A percentile compares a stretch with the other conserved stretches of the same genome.
phyloP scores from a whole-genome alignment of 2,329 filamentous ascomycete genomes.

The Ascochyta rabiei region DNA sequence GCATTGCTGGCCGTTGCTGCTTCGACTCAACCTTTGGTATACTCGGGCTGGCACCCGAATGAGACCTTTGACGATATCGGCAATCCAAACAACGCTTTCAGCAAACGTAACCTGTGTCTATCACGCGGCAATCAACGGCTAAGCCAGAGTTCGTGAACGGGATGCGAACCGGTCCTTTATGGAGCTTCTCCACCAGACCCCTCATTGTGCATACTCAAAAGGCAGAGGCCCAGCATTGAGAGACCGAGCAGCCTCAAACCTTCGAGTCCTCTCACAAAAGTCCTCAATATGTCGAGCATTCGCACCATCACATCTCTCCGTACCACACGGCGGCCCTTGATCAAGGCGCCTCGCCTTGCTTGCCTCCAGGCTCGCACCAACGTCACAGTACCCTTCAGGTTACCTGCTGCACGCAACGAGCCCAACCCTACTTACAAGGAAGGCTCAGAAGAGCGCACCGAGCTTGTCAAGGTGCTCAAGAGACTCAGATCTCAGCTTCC shows the following conservation, averaged over 20 bases:
- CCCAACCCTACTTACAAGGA: constrained; percentile 39
- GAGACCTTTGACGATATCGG: constrained; percentile 4
- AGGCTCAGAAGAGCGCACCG: constrained; percentile 33
- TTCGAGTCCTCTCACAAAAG: constrained; percentile 3
- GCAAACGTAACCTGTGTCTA: constrained; percentile 6
- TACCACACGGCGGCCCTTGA: constrained; percentile 19
- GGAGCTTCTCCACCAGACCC: constrained; percentile 16
- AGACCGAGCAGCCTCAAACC: constrained; percentile 3
- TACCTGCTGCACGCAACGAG: constrained; percentile 37
- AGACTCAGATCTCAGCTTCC: constrained; percentile 35
- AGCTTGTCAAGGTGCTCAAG: constrained; percentile 34
- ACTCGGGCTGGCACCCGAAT: constrained; percentile 11
- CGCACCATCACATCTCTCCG: constrained; percentile 23
- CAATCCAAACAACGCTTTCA: neutral
- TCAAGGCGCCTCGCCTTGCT: constrained; percentile 14
- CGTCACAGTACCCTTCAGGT: constrained; percentile 36
- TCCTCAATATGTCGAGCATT: constrained; percentile 23
- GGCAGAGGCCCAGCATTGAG: constrained; percentile 11
- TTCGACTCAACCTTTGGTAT: neutral
- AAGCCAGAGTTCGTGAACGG: constrained; percentile 10
- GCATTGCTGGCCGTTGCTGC: constrained; percentile 8
- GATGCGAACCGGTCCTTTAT: constrained; percentile 10
- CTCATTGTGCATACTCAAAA: constrained; percentile 19
- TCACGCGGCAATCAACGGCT: constrained; percentile 21
- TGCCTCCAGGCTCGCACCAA: constrained; percentile 31